Percentiles rank a stretch among this genome's conserved stretches.
Evolutionary conservation across 371 early-diverging fungal species (phyloP).

Genomic region (Nosema muscidifuracis): DNA sequence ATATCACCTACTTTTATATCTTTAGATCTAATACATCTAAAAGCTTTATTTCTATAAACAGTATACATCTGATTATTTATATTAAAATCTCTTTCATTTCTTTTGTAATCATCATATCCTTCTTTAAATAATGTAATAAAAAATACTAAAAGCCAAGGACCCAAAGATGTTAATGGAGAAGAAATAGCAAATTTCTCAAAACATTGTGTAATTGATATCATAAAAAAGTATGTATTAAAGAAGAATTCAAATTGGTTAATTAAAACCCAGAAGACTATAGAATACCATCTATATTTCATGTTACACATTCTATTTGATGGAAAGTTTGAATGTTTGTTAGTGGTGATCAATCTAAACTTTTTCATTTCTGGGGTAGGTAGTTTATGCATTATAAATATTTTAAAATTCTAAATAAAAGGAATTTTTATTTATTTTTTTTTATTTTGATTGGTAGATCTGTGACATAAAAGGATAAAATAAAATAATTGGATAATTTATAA

Average conservation of each 20-base stretch:
- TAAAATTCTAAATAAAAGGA: no score
- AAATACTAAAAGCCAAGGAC: slow-evolving; percentile 84
- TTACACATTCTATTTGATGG: slow-evolving; percentile 80
- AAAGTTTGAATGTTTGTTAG: slow-evolving; percentile 2
- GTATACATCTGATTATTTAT: slow-evolving; percentile 47
- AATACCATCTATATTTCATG: slow-evolving; percentile 82
- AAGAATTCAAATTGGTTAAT: slow-evolving; percentile 90
- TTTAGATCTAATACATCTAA: slow-evolving; percentile 66
- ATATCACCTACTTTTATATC: slow-evolving; percentile 80
- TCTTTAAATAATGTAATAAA: slow-evolving; percentile 86
- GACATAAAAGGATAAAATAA: no score
- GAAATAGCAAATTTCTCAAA: slow-evolving; percentile 69
- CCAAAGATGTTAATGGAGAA: slow-evolving; percentile 82
- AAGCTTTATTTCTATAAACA: slow-evolving; percentile 10
- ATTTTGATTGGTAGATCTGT: no score
- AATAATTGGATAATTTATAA: no score
- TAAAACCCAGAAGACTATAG: slow-evolving; percentile 79
- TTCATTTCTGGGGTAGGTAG: neutral
- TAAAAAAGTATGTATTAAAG: slow-evolving; percentile 87
- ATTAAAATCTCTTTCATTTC: slow-evolving; percentile 73
- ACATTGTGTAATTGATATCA: slow-evolving; percentile 84
- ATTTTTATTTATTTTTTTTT: no score
- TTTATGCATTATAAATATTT: no score
- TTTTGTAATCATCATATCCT: slow-evolving; percentile 81
- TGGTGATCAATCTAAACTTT: neutral